Base-by-base conservation (phyloP, 768 basidiomycete genomes). In the Russula griseocarnosa region DNA sequence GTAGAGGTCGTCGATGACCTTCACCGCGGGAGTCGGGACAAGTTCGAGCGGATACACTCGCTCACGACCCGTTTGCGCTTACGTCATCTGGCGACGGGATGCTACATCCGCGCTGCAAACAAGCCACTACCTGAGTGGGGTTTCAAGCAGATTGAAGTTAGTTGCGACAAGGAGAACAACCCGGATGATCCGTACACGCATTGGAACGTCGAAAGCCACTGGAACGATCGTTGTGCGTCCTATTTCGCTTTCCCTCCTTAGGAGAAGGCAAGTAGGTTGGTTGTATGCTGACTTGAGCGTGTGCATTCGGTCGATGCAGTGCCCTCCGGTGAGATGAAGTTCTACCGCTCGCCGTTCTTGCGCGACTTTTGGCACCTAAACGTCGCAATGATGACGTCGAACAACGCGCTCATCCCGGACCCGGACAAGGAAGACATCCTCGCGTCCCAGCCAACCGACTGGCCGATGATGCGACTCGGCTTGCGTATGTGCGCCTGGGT, bases 311-410 rank as follows among this genome's bases (percentile, higher is more conserved):
- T 30, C n/a, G 70, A 97, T 92, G 26, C 46, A 64, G 63, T 99
- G 11, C 93, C 94, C 13, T 70, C 84, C 4, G 96, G 91, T 2
- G 81, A 96, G 46, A 81, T 82, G 64, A 94, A 91, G 71, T 83
- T 86, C 62, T 97, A 96, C 77, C 81, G 78, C 44, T 96, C 96
- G 1, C 89, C 96, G 0, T 99, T 99, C 82, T 77, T 96, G 52
- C 87, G 90, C 57, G 96, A 99, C 77, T 99, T 99, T 76, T 95
- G 93, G 87, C 96, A 99, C 73, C 84, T 99, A 61, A 99, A 99
- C 71, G 93, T 99, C 28, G 97, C 95, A 9, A 99, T 99, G 97
- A 94, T 95, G 92, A 97, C 96, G 0, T 98, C 97, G 5, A 99
- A 99, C 79, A 99, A 99, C 72, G 96, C 97, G 0, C 87, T 99